Evolutionary conservation across 768 basidiomycete genomes (phyloP), one percentile per base, ranked within the genome.

Genomic region (Psilocybe cubensis): DNA sequence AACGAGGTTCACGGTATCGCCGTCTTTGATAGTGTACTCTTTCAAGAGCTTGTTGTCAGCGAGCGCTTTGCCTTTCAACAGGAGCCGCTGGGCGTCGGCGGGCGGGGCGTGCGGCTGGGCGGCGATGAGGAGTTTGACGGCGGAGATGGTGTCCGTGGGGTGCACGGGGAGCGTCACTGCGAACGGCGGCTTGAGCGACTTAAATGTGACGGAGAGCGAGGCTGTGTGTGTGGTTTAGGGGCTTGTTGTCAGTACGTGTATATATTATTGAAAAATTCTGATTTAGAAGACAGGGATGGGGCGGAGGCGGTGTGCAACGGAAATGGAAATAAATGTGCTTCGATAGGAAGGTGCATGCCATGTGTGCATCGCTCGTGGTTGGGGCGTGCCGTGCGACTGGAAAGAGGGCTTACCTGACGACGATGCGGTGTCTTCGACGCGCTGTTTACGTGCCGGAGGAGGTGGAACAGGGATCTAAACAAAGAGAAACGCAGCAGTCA

Each of bases 51-150:
- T 96, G 23, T 76, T 76, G 76, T 98, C 96, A 14, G 86, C 87
- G 61, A 98, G 83, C 0, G 90, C 94, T 72, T 99, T 99, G 55
- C 97, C 97, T 74, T 96, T 98, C 52, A 97, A 79, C 10, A 99
- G 78, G 14, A 98, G 83, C 3, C 97, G 80, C 72, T 97, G 96
- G 27, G 82, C 79, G 68, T 93, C 88, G 43, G 87, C 83, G 8
- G 89, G 83, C 0, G 95, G 95, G 47, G 52, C 28, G 18, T 41
- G 23, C 7, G 52, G 24, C 27, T 40, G 25, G n/a, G 52, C 68
- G 12, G 88, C 83, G 56, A 98, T 85, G 60, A 85, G 85, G 2
- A 80, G 67, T 72, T 98, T 99, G 71, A 98, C 85, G 43, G 85
- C 70, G 40, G 83, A 74, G 73, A 99, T 85, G 49, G 94, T 83